These are phyloP conservation scores for Tolypocladium nubicola DNA, from an alignment of 2,329 filamentous ascomycete species.

Conservation along the genomic window DNA sequence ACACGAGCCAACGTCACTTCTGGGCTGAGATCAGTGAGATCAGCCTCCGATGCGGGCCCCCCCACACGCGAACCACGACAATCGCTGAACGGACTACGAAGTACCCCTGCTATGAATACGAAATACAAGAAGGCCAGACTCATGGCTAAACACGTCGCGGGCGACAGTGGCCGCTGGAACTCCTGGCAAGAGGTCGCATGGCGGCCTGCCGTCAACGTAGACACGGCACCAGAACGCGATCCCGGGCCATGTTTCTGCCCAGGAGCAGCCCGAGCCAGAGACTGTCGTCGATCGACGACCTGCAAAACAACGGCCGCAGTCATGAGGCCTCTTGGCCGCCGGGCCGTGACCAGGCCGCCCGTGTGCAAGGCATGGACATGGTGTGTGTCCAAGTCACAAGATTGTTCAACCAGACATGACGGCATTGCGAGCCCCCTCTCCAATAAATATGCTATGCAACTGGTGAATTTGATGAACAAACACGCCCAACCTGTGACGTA, in stretches of 20 bases:
- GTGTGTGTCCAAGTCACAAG: neutral
- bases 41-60: neutral
- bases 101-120: neutral
- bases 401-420: neutral
- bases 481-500: neutral
- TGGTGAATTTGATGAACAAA: neutral
- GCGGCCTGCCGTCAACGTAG: neutral
- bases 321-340: neutral
- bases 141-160: neutral
- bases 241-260: neutral
- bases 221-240: neutral
- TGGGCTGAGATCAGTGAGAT: neutral
- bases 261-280: neutral
- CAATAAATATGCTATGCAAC: neutral
- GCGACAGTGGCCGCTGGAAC: neutral
- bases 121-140: neutral
- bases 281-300: neutral
- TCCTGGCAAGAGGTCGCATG: no score
- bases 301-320: neutral
- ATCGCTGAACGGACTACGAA: neutral
- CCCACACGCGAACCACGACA: neutral
- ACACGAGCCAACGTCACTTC: neutral
- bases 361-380: neutral
- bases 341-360: neutral
- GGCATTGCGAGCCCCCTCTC: neutral